A percentile compares a stretch with the other conserved stretches of the same genome.
These are phyloP conservation scores for Amborella trichopoda DNA, from an alignment of 164 flowering plant genomes.

Conservation along the genomic window DNA sequence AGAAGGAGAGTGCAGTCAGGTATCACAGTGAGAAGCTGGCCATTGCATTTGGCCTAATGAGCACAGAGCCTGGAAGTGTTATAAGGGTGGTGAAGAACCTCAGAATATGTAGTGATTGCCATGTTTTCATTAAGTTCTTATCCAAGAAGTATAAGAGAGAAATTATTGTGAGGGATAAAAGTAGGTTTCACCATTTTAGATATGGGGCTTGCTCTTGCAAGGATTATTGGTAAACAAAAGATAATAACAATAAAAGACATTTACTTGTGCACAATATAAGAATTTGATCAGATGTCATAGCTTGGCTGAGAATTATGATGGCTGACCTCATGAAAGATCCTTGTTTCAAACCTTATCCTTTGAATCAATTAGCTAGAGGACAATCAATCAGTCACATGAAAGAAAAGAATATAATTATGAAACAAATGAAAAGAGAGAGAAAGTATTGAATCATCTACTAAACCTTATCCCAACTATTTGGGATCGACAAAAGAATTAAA, in stretches of 20 bases:
- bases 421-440: too few species aligned
- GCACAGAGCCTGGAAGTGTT: conserved; percentile 15
- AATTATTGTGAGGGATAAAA: conserved; percentile 25
- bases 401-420: too few species aligned
- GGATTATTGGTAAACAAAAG: conserved; percentile 23
- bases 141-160: conserved; percentile 17
- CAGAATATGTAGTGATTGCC: conserved; percentile 23
- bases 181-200: conserved; percentile 29
- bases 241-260: neutral
- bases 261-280: too few species aligned
- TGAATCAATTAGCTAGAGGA: too few species aligned
- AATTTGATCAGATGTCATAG: too few species aligned
- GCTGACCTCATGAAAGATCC: too few species aligned
- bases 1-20: conserved; percentile 25
- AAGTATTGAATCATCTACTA: too few species aligned
- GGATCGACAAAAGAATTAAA: too few species aligned
- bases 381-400: too few species aligned
- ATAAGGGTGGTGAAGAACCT: conserved; percentile 30
- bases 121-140: conserved; percentile 21
- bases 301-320: too few species aligned
- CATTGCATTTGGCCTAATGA: conserved; percentile 31
- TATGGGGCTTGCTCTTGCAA: conserved; percentile 26
- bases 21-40: conserved; percentile 34
- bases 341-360: too few species aligned
- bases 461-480: too few species aligned